Percentiles rank a stretch among this genome's conserved stretches.
These are phyloP conservation scores for Ceratobasidium sp. DNA, from an alignment of 1,284 basidiomycete genomes.

Conservation along the genomic window DNA sequence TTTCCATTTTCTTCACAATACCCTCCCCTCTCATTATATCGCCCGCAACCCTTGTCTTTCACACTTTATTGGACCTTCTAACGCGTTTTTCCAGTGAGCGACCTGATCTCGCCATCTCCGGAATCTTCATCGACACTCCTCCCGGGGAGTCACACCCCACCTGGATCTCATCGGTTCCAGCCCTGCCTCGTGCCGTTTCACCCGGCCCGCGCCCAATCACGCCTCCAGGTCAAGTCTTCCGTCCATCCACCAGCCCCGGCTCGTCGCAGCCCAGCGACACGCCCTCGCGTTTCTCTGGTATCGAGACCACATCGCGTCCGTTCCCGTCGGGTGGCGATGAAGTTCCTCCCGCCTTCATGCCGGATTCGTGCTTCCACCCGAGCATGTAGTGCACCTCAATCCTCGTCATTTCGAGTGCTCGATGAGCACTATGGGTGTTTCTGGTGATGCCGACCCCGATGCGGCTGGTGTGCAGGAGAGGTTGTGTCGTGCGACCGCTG, in stretches of 20 bases:
- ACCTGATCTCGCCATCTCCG: background rate
- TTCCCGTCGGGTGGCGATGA: background rate
- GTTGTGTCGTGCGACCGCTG: background rate
- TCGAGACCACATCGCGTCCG: constrained; percentile 5
- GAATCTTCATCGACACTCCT: constrained; percentile 15
- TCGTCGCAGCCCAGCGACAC: background rate
- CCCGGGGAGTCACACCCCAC: background rate
- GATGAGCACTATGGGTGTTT: constrained; percentile 35
- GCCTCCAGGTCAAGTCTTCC: background rate
- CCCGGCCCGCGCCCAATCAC: background rate
- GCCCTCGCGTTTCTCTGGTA: constrained; percentile 5
- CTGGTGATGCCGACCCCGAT: constrained; percentile 26
- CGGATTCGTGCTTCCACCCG: constrained; percentile 32
- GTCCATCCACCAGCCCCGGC: background rate
- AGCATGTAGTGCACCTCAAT: constrained; percentile 14
- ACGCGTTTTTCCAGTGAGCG: background rate
- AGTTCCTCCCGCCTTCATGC: background rate
- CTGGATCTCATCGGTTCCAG: constrained; percentile 16
- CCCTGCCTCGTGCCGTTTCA: background rate
- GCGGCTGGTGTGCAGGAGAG: constrained; percentile 27
- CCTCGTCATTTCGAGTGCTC: constrained; percentile 24
- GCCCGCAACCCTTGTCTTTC: no score
- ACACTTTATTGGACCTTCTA: no score
- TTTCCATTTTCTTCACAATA: no score
- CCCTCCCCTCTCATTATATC: no score